Base-by-base conservation (phyloP, 108 stramenopile genomes). In the Cyclotella cryptica region DNA sequence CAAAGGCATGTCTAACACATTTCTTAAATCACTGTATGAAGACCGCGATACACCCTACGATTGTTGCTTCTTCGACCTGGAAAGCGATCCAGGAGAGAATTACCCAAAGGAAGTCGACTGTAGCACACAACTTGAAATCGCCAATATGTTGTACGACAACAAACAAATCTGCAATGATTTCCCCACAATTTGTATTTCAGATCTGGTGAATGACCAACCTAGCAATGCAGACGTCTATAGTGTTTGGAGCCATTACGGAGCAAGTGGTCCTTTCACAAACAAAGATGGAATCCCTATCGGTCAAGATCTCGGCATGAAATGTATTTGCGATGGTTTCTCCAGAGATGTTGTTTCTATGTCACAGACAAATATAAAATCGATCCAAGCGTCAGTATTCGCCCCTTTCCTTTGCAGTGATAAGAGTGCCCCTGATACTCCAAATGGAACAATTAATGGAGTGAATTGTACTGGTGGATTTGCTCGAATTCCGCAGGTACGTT, bases 211-310 rank as follows among this genome's bases (percentile, higher is more conserved):
- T n/a, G n/a, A 17, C 3, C n/a, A n/a, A 3, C 47, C 47, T 49
- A n/a, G n/a, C 3, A n/a, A 49, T 1, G 18, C 47, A n/a, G 47
- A 17, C 9, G 47, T 49, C 9, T 49, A 49, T 49, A 49, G 47
- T n/a, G 9, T 49, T n/a, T 49, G 47, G 47, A n/a, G 18, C n/a
- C 47, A 49, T n/a, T 49, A 49, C n/a, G 47, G 47, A n/a, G 47
- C 47, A 49, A 49, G 47, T 49, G 47, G 47, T n/a, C 47, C 47
- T 49, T 49, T 49, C 47, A 49, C 47, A 1, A 49, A n/a, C 47
- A n/a, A 17, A 17, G n/a, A 49, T 49, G 47, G 18, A 17, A n/a
- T 49, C n/a, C 47, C 47, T 9, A 49, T 49, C 9, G 47, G 47
- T 7, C 18, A n/a, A 3, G 3, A 3, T n/a, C 47, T 49, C 9